Evolutionary conservation across 352 stramenopile genomes (phyloP).

Genomic region (Phytophthora multivora): DNA sequence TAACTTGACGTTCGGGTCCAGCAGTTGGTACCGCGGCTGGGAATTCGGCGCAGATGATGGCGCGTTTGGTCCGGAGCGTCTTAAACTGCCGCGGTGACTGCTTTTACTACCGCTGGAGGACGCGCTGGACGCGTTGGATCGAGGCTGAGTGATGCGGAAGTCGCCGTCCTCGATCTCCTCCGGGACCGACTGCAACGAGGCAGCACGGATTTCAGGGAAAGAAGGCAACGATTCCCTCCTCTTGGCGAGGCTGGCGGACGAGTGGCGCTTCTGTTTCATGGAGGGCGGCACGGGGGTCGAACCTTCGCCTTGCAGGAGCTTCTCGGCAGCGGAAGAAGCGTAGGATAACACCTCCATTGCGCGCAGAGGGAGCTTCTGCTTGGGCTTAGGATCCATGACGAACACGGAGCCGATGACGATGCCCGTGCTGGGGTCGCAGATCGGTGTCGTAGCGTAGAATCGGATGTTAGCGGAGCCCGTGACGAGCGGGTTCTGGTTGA

Average conservation of each 20-base stretch:
- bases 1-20: conserved; percentile 35
- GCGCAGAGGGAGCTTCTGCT: conserved; percentile 48
- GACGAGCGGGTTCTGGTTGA: conserved; percentile 87
- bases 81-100: conserved; percentile 17
- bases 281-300: conserved; percentile 1
- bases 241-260: conserved; percentile 15
- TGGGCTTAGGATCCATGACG: conserved; percentile 73
- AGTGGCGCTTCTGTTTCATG: conserved; percentile 36
- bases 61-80: conserved; percentile 13
- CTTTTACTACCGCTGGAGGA: conserved; percentile 20
- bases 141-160: conserved; percentile 27
- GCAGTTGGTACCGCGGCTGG: conserved; percentile 34
- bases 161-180: conserved; percentile 54
- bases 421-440: conserved; percentile 59
- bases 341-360: conserved; percentile 76
- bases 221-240: conserved; percentile 27
- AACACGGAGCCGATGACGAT: conserved; percentile 83
- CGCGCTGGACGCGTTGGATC: conserved; percentile 31
- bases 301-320: conserved; percentile 46
- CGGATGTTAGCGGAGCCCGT: conserved; percentile 88
- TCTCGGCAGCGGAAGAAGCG: conserved; percentile 55
- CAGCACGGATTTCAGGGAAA: conserved; percentile 33
- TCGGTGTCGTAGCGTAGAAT: conserved; percentile 91
- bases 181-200: conserved; percentile 47
- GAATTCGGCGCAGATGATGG: conserved; percentile 8